phyloP scores from a whole-genome alignment of 106 monocot genomes.

The Amphibolis antarctica region DNA sequence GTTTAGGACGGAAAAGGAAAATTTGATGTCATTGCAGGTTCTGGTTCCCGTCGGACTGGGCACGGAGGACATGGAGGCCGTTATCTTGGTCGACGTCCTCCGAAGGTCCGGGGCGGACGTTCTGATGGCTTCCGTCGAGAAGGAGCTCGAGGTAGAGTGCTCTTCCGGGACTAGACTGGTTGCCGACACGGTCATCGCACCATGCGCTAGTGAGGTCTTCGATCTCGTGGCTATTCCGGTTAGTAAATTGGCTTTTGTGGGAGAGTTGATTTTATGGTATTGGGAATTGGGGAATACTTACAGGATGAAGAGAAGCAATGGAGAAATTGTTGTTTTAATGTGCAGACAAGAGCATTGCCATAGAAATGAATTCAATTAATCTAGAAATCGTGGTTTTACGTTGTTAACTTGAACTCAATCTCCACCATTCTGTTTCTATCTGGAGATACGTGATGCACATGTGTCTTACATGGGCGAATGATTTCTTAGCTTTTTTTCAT shows the following conservation, averaged over 20 bases:
- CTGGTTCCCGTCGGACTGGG: conserved; percentile 72
- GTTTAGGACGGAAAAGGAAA: neutral
- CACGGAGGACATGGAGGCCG: conserved; percentile 92
- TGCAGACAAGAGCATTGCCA: too few relatives aligned
- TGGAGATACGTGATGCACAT: too few relatives aligned
- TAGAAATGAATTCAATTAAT: too few relatives aligned
- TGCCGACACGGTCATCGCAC: conserved; percentile 44
- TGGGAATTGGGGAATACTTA: too few relatives aligned
- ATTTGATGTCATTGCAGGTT: conserved; percentile 25
- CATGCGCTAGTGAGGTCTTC: conserved; percentile 50
- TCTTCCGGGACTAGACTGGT: conserved; percentile 62
- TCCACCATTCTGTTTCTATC: too few relatives aligned
- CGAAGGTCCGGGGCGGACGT: conserved; percentile 76
- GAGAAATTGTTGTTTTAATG: too few relatives aligned
- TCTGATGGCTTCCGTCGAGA: conserved; percentile 66
- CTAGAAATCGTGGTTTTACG: too few relatives aligned
- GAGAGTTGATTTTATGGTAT: too few relatives aligned
- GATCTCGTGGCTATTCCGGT: conserved; percentile 88
- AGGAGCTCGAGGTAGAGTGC: conserved; percentile 36
- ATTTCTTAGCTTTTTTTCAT: too few relatives aligned
- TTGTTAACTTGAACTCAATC: too few relatives aligned
- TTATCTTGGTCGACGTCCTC: conserved; percentile 65
- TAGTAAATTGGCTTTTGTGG: conserved; percentile 1
- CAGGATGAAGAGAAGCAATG: neutral
- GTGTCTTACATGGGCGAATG: too few relatives aligned